phyloP scores from a whole-genome alignment of 169 alveolate species.

The Ichthyophthirius multifiliis region DNA sequence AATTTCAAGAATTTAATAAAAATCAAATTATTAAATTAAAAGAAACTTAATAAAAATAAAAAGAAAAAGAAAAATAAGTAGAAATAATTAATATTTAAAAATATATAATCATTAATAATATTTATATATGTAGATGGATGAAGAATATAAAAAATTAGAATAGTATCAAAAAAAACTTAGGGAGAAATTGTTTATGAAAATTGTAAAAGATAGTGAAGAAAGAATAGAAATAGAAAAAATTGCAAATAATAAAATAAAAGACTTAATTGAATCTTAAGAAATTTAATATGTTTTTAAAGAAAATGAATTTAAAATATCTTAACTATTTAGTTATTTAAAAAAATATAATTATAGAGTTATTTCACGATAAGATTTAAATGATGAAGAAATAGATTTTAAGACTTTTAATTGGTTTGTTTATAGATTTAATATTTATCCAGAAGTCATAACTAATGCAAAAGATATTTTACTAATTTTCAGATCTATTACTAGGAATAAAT shows the following conservation, averaged over 20 bases:
- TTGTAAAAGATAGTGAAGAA: slow-evolving; percentile 14
- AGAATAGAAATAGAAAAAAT: slow-evolving; percentile 29
- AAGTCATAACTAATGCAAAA: background rate
- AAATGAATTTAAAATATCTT: slow-evolving; percentile 8
- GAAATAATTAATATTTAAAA: background rate
- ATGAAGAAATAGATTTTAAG: slow-evolving; percentile 4
- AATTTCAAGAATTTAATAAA: slow-evolving; percentile 22
- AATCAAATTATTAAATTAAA: slow-evolving; percentile 17
- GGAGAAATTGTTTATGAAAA: slow-evolving; percentile 14
- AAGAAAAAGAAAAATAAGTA: background rate
- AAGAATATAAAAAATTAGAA: slow-evolving; percentile 18
- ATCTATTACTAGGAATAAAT: background rate
- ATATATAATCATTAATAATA: background rate
- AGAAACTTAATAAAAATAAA: background rate
- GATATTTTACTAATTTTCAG: background rate
- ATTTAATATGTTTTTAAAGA: background rate
- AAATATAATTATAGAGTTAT: slow-evolving; percentile 4
- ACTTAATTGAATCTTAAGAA: background rate
- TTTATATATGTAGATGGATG: background rate
- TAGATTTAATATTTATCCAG: slow-evolving; percentile 37
- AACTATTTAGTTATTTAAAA: slow-evolving; percentile 4
- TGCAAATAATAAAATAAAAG: slow-evolving; percentile 3
- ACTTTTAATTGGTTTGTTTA: slow-evolving; percentile 41
- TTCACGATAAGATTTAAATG: background rate
- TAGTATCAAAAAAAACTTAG: background rate